A percentile compares a stretch with the other conserved stretches of the same genome.
Evolutionary conservation across 805 yeast species (phyloP).

Genomic region (Kuraishia borneana): DNA sequence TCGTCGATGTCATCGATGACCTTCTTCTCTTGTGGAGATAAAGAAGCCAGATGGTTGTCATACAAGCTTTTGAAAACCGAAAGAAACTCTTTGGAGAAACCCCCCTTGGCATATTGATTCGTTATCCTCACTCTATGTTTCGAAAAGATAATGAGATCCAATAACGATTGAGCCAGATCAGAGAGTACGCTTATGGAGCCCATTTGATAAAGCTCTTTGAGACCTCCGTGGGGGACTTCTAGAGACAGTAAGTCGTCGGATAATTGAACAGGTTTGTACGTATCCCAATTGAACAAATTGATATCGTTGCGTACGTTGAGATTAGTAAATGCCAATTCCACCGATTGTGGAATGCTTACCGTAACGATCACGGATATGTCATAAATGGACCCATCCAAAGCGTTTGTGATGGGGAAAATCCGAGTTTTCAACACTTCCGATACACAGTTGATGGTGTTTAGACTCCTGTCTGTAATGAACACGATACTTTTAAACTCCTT

Average conservation of each 20-base stretch:
- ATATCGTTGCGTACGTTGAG: constrained; percentile 16
- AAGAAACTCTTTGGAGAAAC: constrained; percentile 36
- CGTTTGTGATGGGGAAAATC: constrained; percentile 4
- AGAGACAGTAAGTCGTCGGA: constrained; percentile 6
- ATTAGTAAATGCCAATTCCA: constrained; percentile 10
- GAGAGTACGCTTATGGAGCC: constrained; percentile 35
- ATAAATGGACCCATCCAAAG: background rate
- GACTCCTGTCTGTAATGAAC: constrained; percentile 5
- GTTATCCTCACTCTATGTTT: constrained; percentile 36
- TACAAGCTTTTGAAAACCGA: constrained; percentile 23
- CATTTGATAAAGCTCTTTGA: constrained; percentile 30
- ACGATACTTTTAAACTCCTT: constrained; percentile 11
- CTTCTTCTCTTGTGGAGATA: constrained; percentile 25
- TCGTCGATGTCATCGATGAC: constrained; percentile 20
- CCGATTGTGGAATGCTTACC: background rate
- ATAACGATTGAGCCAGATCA: constrained; percentile 34
- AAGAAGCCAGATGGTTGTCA: constrained; percentile 15
- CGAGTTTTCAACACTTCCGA: constrained; percentile 3
- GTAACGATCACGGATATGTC: constrained; percentile 8
- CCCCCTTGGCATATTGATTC: constrained; percentile 51
- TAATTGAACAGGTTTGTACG: constrained; percentile 7
- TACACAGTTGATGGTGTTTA: constrained; percentile 2
- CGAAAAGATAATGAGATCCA: constrained; percentile 29
- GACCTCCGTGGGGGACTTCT: constrained; percentile 12
- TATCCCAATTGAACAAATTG: constrained; percentile 11